These are phyloP conservation scores for Mycena epipterygia DNA, from an alignment of 768 basidiomycete genomes.

Conservation along the genomic window DNA sequence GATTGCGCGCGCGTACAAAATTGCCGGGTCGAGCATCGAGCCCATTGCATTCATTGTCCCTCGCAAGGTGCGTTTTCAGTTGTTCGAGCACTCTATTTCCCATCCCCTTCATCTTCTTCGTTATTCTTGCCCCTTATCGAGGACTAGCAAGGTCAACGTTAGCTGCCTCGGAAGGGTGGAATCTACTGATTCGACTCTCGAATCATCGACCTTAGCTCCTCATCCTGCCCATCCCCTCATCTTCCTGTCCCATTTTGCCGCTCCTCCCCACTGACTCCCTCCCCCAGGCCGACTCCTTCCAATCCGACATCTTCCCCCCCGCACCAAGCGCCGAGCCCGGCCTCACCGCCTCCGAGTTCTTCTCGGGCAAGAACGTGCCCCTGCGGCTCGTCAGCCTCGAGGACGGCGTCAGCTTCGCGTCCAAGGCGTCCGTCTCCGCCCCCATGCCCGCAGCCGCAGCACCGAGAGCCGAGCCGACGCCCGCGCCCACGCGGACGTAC, in stretches of 20 bases:
- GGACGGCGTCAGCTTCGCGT: constrained; percentile 63
- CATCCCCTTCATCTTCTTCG: constrained; percentile 9
- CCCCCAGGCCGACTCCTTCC: constrained; percentile 90
- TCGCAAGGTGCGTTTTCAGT: constrained; percentile 76
- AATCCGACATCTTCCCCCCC: constrained; percentile 96
- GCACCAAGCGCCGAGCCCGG: constrained; percentile 87
- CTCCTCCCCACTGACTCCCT: constrained; percentile 10
- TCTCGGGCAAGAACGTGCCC: constrained; percentile 84
- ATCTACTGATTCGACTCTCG: no score
- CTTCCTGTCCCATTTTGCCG: not conserved
- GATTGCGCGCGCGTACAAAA: constrained; percentile 95
- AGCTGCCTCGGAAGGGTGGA: no score
- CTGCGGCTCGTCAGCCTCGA: constrained; percentile 87
- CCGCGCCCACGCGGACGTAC: constrained; percentile 39
- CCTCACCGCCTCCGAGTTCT: constrained; percentile 87
- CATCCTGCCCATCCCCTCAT: not conserved
- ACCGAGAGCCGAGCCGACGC: constrained; percentile 37
- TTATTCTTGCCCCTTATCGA: no score
- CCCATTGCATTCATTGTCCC: constrained; percentile 97
- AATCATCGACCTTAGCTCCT: no score
- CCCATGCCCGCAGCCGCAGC: constrained; percentile 43
- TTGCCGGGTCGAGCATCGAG: constrained; percentile 80
- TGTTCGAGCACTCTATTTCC: constrained; percentile 42
- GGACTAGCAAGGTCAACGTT: no score
- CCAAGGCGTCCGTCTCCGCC: constrained; percentile 42